phyloP scores from a whole-genome alignment of 2,329 filamentous ascomycete genomes.

The Sclerotinia nivalis region DNA sequence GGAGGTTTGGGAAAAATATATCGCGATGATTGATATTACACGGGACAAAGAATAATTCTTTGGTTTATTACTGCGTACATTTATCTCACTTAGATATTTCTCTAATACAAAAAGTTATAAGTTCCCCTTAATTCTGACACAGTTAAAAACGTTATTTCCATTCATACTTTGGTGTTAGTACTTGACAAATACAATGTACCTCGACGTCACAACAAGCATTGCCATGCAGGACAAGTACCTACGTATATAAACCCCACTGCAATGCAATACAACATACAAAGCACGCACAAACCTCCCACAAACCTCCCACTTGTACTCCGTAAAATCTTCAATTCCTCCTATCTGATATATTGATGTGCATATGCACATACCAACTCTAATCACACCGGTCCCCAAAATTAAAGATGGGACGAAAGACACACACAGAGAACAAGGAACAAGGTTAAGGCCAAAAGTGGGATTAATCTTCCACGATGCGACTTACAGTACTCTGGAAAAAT shows the following conservation, averaged over 20 bases:
- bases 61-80: background rate
- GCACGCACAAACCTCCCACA: background rate
- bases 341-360: background rate
- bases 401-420: background rate
- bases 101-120: background rate
- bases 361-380: background rate
- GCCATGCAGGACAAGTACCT: background rate
- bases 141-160: background rate
- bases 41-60: background rate
- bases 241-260: background rate
- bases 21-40: background rate
- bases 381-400: conserved; percentile 1
- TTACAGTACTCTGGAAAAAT: background rate
- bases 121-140: background rate
- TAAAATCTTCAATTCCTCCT: background rate
- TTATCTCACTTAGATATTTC: background rate
- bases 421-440: background rate
- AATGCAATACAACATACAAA: background rate
- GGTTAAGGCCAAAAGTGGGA: background rate
- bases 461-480: background rate
- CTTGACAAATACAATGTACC: background rate
- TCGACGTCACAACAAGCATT: background rate
- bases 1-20: background rate
- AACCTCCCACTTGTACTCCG: too few relatives aligned
- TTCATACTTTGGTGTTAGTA: background rate